A percentile compares a stretch with the other conserved stretches of the same genome.
These are phyloP conservation scores for Leccinum barrowsii DNA, from an alignment of 768 basidiomycete species.

Conservation along the genomic window DNA sequence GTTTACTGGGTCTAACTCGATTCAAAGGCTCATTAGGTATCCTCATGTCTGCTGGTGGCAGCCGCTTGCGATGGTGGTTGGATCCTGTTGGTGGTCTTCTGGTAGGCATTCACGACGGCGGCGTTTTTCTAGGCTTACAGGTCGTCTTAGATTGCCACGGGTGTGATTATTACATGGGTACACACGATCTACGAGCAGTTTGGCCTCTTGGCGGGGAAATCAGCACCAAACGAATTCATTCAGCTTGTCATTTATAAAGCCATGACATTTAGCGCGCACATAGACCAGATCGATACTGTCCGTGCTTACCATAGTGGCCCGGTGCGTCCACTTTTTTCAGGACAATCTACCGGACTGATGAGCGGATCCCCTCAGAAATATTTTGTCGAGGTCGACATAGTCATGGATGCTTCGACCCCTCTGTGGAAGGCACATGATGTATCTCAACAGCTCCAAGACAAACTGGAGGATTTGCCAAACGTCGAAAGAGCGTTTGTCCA, in stretches of 20 bases:
- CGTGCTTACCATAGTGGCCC: slow-evolving; percentile 91
- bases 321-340: slow-evolving; percentile 33
- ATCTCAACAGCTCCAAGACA: slow-evolving; percentile 81
- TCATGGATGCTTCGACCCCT: slow-evolving; percentile 85
- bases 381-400: slow-evolving; percentile 94
- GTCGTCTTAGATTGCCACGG: slow-evolving; percentile 60
- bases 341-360: background rate
- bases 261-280: slow-evolving; percentile 83
- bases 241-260: slow-evolving; percentile 90
- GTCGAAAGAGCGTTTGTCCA: slow-evolving; percentile 94
- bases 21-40: slow-evolving; percentile 46
- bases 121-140: background rate
- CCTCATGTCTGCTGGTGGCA: slow-evolving; percentile 80
- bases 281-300: slow-evolving; percentile 86
- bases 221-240: slow-evolving; percentile 86
- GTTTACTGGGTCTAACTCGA: background rate
- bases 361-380: slow-evolving; percentile 53
- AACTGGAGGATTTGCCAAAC: slow-evolving; percentile 83
- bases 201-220: slow-evolving; percentile 83
- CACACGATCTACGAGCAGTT: slow-evolving; percentile 80
- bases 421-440: slow-evolving; percentile 87
- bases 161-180: slow-evolving; percentile 75
- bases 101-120: slow-evolving; percentile 39
- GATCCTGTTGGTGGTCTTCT: slow-evolving; percentile 78
- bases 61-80: slow-evolving; percentile 78